Conservation (phyloP, 352 stramenopile species). For the Phytophthora europaea region DNA sequence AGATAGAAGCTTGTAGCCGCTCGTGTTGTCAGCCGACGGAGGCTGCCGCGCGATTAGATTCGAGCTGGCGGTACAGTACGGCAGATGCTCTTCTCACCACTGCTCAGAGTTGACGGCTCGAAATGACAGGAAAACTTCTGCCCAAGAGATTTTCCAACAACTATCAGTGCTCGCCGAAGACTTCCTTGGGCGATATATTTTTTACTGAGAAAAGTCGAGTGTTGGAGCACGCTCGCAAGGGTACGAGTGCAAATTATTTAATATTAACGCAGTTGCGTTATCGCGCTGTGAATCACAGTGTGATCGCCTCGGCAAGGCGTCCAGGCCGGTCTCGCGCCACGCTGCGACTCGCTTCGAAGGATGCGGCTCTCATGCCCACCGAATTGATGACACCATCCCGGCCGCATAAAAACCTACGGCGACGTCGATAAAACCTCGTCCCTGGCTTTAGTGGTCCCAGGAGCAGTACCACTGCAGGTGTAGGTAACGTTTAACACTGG, state of each 20-base stretch:
- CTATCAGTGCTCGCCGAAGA: too few species aligned
- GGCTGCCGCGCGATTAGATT: background rate
- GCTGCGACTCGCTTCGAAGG: background rate
- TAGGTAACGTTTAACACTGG: constrained; percentile 16
- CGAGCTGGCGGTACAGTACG: background rate
- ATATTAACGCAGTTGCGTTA: background rate
- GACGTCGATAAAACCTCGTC: constrained; percentile 19
- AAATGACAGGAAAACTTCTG: background rate
- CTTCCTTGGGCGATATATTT: background rate
- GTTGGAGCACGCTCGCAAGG: background rate
- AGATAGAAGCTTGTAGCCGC: background rate
- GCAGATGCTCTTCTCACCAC: background rate
- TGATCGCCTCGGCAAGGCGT: background rate
- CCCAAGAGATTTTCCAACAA: background rate
- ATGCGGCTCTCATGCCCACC: constrained; percentile 20
- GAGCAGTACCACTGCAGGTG: background rate
- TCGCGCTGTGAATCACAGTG: background rate
- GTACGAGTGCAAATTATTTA: background rate
- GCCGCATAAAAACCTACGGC: constrained; percentile 28
- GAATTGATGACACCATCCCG: constrained; percentile 30
- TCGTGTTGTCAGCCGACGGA: background rate
- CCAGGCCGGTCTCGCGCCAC: background rate
- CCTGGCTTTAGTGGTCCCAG: constrained; percentile 18
- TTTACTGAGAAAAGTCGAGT: background rate
- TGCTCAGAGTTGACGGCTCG: background rate